phyloP scores from a whole-genome alignment of 2,329 filamentous ascomycete species.

The Ustulina deusta region DNA sequence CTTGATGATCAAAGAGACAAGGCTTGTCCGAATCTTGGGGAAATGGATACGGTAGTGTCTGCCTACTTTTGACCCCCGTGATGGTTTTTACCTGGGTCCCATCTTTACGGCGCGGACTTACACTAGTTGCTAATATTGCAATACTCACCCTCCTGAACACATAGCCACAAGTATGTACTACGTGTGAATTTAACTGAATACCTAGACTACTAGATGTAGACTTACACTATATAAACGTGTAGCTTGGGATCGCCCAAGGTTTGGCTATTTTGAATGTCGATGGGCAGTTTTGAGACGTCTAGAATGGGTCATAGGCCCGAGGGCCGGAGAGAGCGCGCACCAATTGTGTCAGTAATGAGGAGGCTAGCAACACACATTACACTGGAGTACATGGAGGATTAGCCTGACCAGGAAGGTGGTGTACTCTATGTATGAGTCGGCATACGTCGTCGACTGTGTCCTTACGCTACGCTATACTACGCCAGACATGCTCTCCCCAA shows the following conservation, averaged over 20 bases:
- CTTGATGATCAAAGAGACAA: constrained; percentile 22
- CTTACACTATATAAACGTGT: too few relatives aligned
- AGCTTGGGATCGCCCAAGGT: constrained; percentile 6
- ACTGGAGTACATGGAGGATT: constrained; percentile 32
- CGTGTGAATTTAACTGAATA: background rate
- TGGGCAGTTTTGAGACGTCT: constrained; percentile 4
- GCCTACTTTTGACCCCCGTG: background rate
- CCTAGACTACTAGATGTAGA: constrained; percentile 17
- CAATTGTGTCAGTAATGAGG: constrained; percentile 29
- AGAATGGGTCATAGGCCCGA: constrained; percentile 38
- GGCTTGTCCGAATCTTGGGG: constrained; percentile 32
- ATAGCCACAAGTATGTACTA: background rate
- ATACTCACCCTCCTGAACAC: background rate
- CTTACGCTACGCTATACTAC: background rate
- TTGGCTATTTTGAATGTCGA: constrained; percentile 3
- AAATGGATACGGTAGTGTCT: constrained; percentile 19
- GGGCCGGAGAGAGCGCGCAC: constrained; percentile 21
- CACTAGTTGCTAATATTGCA: background rate
- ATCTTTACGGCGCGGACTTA: background rate
- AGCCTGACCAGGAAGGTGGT: constrained; percentile 39
- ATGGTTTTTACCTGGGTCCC: background rate
- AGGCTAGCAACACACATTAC: constrained; percentile 18
- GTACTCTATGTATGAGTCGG: constrained; percentile 17
- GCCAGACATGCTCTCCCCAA: background rate
- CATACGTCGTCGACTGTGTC: constrained; percentile 20